Evolutionary conservation across 177 flowering plant genomes (phyloP), one percentile per base, ranked within the genome.

Genomic region (Vitis hybrid): DNA sequence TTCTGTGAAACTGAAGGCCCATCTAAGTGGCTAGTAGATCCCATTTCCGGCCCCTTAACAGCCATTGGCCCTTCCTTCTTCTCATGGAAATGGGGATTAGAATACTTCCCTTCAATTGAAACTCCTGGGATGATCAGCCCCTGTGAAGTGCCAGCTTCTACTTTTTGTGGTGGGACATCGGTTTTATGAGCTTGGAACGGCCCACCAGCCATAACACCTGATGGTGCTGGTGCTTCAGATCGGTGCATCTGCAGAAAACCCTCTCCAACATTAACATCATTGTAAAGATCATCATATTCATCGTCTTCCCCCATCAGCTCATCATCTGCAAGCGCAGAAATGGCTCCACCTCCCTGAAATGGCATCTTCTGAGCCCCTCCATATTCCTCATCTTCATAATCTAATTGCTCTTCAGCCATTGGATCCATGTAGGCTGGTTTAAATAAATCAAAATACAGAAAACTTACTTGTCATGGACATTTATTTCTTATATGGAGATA

Each of bases 361-460:
- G 84, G 94, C 81, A 80, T 59, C 79, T 85, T 91, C 48, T 80
- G 91, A 72, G 78, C 70, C 50, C 85, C 87, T 55, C 87, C 91
- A 68, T 84, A 88, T 70, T 88, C 96, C 69, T 88, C 97, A 12
- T 89, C 92, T 4, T 77, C 94, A 70, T 79, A 92, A 77, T 92
- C 93, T 72, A 90, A 71, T 71, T 90, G 93, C 76, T 92, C 94
- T 74, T 86, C 94, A 40, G 74, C 84, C 80, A 73, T 78, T 17
- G 86, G 86, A 75, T 91, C 87, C 91, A 87, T 89, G 51, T 62
- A 69, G 50, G 55, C 65, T 32, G 49, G 13, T 32, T 50, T 64
- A 49, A 67, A 23, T 26, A 67, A 70, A 69, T 40, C 66, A 70
- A 60, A 32, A 3, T n/a, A 62, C 56, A 62, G 52, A 32, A 4